Evolutionary conservation across 164 flowering plant species (phyloP), one percentile per base, ranked within the genome.

Genomic region (Macadamia integrifolia): DNA sequence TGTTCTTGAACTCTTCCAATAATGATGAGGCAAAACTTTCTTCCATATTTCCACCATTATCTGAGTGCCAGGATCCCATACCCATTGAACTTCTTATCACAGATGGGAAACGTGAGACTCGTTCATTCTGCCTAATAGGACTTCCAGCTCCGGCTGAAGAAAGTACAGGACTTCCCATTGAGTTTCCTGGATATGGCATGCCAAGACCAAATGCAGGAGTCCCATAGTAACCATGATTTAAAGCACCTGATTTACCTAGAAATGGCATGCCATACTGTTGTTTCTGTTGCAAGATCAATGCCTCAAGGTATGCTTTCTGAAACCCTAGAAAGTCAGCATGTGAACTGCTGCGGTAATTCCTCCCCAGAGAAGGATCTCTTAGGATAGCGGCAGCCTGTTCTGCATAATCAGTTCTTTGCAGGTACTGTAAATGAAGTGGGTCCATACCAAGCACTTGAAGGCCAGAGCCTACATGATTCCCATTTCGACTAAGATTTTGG

Each of bases 1-100:
- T 89, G 79, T 72, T 85, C 82, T 94, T 94, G 74, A 89, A 82
- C 79, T 86, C 91, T 70, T 90, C 98, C 49, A 90, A 60, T 69
- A 87, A 74, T 17, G 88, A 80, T 60, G 92, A 82, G 23, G 62
- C 68, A 64, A 66, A 73, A 60, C 72, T 75, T 69, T 81, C 88
- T 50, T 82, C 88, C 69, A 79, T 31, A 55, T 69, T 77, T 65
- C 69, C 77, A 66, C 80, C 79, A 77, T 69, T 73, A 64, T 74
- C 85, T n/a, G 84, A 62, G 60, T 73, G 78, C 84, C 87, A 82
- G 9, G 83, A 69, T 49, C 81, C 82, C 60, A 58, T 46, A 30
- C 80, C 85, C n/a, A 72, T 50, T 62, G 80, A 66, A 71, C 67
- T 80, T 70, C 84, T 83, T 68, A 80, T 66, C 80, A 76, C 75